These are phyloP conservation scores for Atalantia buxifolia DNA, from an alignment of 345 rosid genomes.

Conservation along the genomic window DNA sequence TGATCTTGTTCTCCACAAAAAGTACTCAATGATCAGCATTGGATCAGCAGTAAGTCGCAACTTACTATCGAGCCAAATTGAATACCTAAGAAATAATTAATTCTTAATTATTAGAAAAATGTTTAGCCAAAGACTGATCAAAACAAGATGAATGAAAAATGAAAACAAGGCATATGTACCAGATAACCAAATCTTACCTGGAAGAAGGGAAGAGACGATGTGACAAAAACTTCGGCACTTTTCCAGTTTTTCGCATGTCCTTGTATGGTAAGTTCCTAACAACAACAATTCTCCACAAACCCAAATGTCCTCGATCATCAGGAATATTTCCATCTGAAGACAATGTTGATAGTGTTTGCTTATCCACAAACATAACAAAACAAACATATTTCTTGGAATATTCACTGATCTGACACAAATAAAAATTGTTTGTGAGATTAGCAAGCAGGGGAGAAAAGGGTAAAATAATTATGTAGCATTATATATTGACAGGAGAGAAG, in stretches of 20 bases:
- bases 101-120: constrained; percentile 4
- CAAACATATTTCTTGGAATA: constrained; percentile 77
- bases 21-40: constrained; percentile 70
- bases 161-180: constrained; percentile 14
- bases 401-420: constrained; percentile 71
- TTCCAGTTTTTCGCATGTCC: constrained; percentile 86
- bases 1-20: constrained; percentile 76
- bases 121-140: not conserved
- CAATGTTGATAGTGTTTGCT: constrained; percentile 67
- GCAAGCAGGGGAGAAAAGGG: not conserved
- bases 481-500: not conserved
- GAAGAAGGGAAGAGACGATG: constrained; percentile 97
- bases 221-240: constrained; percentile 85
- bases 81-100: constrained; percentile 50
- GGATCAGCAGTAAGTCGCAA: constrained; percentile 85
- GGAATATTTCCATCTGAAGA: constrained; percentile 75
- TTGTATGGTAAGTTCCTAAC: constrained; percentile 73
- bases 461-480: not conserved
- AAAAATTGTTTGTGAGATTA: not conserved
- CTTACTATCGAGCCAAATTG: constrained; percentile 96
- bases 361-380: constrained; percentile 90
- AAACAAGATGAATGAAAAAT: not conserved
- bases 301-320: constrained; percentile 67
- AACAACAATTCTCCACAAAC: constrained; percentile 80
- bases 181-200: constrained; percentile 49